Evolutionary conservation across 768 basidiomycete species (phyloP).

Genomic region (Russula virescens): DNA sequence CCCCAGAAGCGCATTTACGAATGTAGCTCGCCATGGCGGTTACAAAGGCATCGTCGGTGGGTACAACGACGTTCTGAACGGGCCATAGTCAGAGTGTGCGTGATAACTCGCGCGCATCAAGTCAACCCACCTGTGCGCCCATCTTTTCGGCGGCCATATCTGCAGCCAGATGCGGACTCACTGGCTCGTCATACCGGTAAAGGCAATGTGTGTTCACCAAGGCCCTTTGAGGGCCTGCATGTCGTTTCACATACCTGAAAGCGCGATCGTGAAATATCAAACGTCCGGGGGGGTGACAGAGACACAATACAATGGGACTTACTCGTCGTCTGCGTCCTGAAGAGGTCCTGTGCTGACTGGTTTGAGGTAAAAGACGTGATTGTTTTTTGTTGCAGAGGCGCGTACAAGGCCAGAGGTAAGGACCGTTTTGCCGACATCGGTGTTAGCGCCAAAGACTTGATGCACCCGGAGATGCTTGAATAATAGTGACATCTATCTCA

Average conservation of each 20-base stretch:
- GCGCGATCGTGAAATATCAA: conserved; percentile 2
- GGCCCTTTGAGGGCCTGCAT: conserved; percentile 37
- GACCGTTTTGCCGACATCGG: conserved; percentile 93
- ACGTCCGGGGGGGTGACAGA: not conserved
- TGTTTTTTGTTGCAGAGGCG: conserved; percentile 56
- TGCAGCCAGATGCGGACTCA: conserved; percentile 90
- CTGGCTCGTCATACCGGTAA: conserved; percentile 80
- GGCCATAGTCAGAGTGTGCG: not conserved
- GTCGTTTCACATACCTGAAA: conserved; percentile 59
- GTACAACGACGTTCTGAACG: conserved; percentile 29
- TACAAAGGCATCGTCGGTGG: conserved; percentile 63
- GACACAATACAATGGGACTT: not conserved
- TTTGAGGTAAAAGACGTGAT: conserved; percentile 67
- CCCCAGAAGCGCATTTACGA: conserved; percentile 41
- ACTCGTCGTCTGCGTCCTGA: conserved; percentile 83
- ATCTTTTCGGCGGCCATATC: conserved; percentile 37
- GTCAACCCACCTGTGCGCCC: conserved; percentile 30
- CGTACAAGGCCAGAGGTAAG: conserved; percentile 79
- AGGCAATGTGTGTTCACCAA: conserved; percentile 63
- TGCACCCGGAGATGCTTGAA: conserved; percentile 82
- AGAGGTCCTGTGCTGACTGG: conserved; percentile 86
- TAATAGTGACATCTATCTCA: conserved; percentile 61
- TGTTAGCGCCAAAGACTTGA: conserved; percentile 94
- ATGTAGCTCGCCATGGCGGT: conserved; percentile 60
- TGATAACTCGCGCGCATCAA: too few species aligned